Conservation (phyloP, 768 basidiomycete species). For the Pleurotus eryngii region DNA sequence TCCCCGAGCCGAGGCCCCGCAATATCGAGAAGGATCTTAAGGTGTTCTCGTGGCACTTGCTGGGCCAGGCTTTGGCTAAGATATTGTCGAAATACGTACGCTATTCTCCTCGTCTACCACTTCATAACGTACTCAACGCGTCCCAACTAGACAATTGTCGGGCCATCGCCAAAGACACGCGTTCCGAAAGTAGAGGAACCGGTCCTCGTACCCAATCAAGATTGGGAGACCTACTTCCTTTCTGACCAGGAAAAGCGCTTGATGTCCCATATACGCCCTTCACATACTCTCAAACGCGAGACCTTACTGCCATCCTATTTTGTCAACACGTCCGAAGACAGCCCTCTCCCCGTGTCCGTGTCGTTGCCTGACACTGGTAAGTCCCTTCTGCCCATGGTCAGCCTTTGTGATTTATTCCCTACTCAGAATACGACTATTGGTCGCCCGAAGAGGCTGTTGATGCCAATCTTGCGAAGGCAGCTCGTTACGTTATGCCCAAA, state of each 20-base stretch:
- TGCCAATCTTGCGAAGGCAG: neutral
- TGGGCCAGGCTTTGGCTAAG: constrained; percentile 74
- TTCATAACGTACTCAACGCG: neutral
- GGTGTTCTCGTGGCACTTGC: constrained; percentile 72
- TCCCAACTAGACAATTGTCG: neutral
- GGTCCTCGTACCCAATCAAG: neutral
- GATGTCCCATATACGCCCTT: neutral
- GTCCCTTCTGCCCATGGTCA: neutral
- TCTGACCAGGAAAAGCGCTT: neutral
- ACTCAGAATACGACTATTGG: neutral
- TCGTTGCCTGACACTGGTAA: too few relatives aligned
- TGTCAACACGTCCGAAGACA: neutral
- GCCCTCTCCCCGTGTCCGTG: too few relatives aligned
- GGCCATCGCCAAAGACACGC: neutral
- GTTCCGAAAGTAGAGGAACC: neutral
- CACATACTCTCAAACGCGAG: constrained; percentile 3
- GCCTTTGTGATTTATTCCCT: neutral
- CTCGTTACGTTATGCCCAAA: neutral
- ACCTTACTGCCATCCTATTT: neutral
- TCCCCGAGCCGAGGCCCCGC: constrained; percentile 89
- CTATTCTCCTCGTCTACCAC: constrained; percentile 11
- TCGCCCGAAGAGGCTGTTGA: neutral
- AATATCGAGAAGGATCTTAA: constrained; percentile 98
- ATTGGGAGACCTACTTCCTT: neutral
- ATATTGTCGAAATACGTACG: constrained; percentile 83